Conservation (phyloP, 352 stramenopile genomes). For the Pythium apleroticum region DNA sequence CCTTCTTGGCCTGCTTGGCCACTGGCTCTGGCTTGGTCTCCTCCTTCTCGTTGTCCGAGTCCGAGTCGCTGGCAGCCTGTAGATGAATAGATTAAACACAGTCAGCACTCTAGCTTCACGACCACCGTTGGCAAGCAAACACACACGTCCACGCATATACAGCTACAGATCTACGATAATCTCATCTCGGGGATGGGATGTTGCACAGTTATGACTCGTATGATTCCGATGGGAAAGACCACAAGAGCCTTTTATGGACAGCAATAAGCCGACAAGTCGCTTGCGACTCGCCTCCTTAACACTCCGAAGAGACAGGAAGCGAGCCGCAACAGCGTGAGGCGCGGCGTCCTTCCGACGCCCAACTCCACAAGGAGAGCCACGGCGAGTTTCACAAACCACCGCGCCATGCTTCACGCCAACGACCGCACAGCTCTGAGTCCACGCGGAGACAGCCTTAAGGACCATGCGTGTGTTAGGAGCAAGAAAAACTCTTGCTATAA, state of each 20-base stretch:
- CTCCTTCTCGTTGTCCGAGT: conserved; percentile 34
- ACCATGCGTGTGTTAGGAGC: conserved; percentile 78
- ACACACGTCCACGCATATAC: conserved; percentile 12
- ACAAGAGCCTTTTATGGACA: conserved; percentile 39
- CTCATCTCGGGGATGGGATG: conserved; percentile 38
- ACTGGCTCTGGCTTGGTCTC: conserved; percentile 28
- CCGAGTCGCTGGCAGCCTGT: conserved; percentile 42
- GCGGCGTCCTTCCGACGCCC: conserved; percentile 3
- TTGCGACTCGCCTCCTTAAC: conserved; percentile 5
- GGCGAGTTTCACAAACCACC: conserved; percentile 18
- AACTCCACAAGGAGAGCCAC: background rate
- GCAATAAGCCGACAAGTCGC: conserved; percentile 23
- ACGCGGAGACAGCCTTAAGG: conserved; percentile 91
- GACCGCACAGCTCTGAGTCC: conserved; percentile 37
- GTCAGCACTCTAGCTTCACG: conserved; percentile 16
- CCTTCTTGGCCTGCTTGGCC: conserved; percentile 32
- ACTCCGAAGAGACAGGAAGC: conserved; percentile 5
- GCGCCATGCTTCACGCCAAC: conserved; percentile 26
- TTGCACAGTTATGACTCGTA: conserved; percentile 93
- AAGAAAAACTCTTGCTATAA: conserved; percentile 80
- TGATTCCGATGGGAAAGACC: conserved; percentile 80
- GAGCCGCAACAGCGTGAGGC: conserved; percentile 1
- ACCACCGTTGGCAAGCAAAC: background rate
- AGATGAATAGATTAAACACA: conserved; percentile 6
- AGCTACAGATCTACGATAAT: conserved; percentile 13